Base-by-base conservation (phyloP, 306 rosid species). In the Vigna hirtella region DNA sequence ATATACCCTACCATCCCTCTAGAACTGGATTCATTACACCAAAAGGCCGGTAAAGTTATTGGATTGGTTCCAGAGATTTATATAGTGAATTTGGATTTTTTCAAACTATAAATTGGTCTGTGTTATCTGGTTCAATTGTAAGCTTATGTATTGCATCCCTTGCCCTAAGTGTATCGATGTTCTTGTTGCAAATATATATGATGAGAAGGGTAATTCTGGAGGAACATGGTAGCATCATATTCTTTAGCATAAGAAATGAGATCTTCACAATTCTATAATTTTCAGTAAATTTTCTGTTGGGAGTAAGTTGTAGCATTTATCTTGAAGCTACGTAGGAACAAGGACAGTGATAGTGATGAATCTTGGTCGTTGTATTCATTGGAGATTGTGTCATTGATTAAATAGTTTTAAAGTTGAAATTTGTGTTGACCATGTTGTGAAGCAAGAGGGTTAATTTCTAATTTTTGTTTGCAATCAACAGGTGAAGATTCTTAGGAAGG, bases 401-500 rank as follows among this genome's bases (percentile, higher is more conserved):
- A 22, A 38, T 11, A 30, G 45, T 11, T 67, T 34, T 16, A 4
- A 22, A 57, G 16, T 24, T 56, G 63, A 56, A 56, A 10, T 56
- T 66, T 24, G 43, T 24, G 34, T 12, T 45, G 18, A 66, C 53
- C 14, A 18, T 40, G 73, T 13, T 9, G 10, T 58, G 16, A 16
- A 56, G 50, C 40, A 74, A 61, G 5, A 59, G 43, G 77, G 38
- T 32, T 53, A 17, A 65, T 48, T 72, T 66, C 48, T 83, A 70
- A 59, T 75, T 52, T 17, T 26, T 17, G 2, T 72, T 66, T 84
- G 70, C 30, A 24, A 28, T 68, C 11, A 30, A 20, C 87, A 90
- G 96, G 93, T 90, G 63, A 90, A 86, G 88, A 83, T 90, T 87
- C 93, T 90, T 2, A 86, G 93, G 85, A 88, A 58, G 88, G 96